phyloP scores from a whole-genome alignment of 192 early-diverging fungal genomes.

The Spizellomyces sp. region DNA sequence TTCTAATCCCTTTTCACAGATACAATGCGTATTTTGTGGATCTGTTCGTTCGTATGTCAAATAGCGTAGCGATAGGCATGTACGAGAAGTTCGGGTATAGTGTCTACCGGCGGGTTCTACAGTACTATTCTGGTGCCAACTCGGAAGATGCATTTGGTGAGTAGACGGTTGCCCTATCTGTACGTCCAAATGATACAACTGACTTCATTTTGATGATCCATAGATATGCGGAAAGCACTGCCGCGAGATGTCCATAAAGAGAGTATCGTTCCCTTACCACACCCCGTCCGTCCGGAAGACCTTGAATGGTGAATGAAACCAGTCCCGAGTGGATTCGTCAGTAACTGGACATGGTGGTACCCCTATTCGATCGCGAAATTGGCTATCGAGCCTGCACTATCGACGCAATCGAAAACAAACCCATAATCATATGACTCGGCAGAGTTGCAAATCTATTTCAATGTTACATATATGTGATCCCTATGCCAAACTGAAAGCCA shows the following conservation, averaged over 20 bases:
- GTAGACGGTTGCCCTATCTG: not conserved
- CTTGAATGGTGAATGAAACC: conserved; percentile 53
- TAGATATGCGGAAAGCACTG: conserved; percentile 97
- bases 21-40: conserved; percentile 94
- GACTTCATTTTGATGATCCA: not conserved
- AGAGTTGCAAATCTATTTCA: not conserved
- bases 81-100: conserved; percentile 92
- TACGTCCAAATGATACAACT: not conserved
- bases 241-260: conserved; percentile 75
- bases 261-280: conserved; percentile 55
- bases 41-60: conserved; percentile 93
- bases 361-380: no score
- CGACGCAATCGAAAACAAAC: no score
- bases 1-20: conserved; percentile 34
- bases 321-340: not conserved
- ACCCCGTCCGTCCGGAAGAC: conserved; percentile 56
- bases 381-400: no score
- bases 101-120: conserved; percentile 83
- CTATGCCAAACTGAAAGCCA: conserved; percentile 86
- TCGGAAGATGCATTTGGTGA: conserved; percentile 87
- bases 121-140: conserved; percentile 79
- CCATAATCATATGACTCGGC: no score
- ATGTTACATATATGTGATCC: conserved; percentile 73
- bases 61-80: conserved; percentile 88
- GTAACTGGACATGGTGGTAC: no score